Base-by-base conservation (phyloP, 1,284 basidiomycete species). In the Meira nashicola region DNA sequence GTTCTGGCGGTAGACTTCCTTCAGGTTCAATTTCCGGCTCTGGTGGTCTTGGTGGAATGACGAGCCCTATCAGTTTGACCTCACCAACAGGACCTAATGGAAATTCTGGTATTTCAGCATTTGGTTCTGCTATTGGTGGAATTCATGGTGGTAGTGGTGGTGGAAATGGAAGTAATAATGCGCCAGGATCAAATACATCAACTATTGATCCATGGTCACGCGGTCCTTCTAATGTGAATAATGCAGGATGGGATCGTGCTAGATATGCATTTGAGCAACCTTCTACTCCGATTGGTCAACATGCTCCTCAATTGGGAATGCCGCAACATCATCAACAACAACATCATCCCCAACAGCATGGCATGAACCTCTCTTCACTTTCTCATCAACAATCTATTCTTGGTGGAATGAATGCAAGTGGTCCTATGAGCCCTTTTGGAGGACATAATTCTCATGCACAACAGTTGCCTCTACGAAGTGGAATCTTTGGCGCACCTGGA, bases 201-300 rank as follows among this genome's bases (percentile, higher is more conserved):
- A 25, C 21, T 15, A 25, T 60, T n/a, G 71, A 71, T 38, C 71
- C 63, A 15, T 71, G 69, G 68, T 62, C 65, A 2, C 56, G 66
- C 8, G 63, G 60, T 15, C 57, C 51, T 9, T 60, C 55, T 37
- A 54, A 62, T 51, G 28, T 33, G 28, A 33, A 33, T n/a, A n/a
- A n/a, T 33, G 28, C 28, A 33, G 28, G 28, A 33, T 77, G 75
- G 75, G 74, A 77, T 49, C 67, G 72, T 7, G 74, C 75, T 38
- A 66, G 74, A 33, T 70, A 60, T 50, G 74, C 74, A 11, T 77
- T 76, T 46, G 75, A 77, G 52, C 67, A 68, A 59, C 70, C 71
- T 21, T 21, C 28, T 38, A 14, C 50, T 33, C 57, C 17, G 46
- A n/a, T 21, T 8, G 21, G n/a, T 12, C 46, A n/a, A 21, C 46